These are phyloP conservation scores for Cyphellophora attinorum DNA, from an alignment of 2,329 filamentous ascomycete genomes.

Conservation along the genomic window DNA sequence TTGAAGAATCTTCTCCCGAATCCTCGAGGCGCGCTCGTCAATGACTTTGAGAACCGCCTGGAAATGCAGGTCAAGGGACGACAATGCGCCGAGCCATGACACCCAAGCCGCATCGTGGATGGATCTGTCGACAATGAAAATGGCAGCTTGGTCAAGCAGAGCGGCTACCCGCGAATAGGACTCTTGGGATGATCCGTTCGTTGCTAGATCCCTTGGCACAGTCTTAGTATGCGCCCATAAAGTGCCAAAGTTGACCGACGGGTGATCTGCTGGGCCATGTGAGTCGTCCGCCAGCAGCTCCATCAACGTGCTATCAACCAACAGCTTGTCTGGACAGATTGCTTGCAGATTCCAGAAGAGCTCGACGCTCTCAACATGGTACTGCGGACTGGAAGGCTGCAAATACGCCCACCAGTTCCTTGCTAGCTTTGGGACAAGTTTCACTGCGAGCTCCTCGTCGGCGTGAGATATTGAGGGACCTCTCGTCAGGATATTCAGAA, in stretches of 20 bases:
- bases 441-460: too few species aligned
- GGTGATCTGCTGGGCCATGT: constrained; percentile 15
- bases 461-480: too few species aligned
- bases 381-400: constrained; percentile 75
- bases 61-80: not conserved
- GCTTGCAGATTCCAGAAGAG: constrained; percentile 79
- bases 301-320: constrained; percentile 54
- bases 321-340: constrained; percentile 56
- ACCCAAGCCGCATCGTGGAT: not conserved
- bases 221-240: constrained; percentile 64
- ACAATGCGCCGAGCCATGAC: not conserved
- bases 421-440: constrained; percentile 55
- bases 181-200: too few species aligned
- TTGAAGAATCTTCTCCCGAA: too few species aligned
- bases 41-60: not conserved
- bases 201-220: not conserved
- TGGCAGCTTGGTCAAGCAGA: too few species aligned
- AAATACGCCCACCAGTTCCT: constrained; percentile 69
- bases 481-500: not conserved
- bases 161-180: too few species aligned
- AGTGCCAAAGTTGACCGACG: constrained; percentile 55
- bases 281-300: constrained; percentile 9
- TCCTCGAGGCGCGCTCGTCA: too few species aligned
- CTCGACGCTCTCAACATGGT: constrained; percentile 85
- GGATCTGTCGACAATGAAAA: not conserved